phyloP scores from a whole-genome alignment of 1,284 basidiomycete species.

The Fomitopsis pinicola region DNA sequence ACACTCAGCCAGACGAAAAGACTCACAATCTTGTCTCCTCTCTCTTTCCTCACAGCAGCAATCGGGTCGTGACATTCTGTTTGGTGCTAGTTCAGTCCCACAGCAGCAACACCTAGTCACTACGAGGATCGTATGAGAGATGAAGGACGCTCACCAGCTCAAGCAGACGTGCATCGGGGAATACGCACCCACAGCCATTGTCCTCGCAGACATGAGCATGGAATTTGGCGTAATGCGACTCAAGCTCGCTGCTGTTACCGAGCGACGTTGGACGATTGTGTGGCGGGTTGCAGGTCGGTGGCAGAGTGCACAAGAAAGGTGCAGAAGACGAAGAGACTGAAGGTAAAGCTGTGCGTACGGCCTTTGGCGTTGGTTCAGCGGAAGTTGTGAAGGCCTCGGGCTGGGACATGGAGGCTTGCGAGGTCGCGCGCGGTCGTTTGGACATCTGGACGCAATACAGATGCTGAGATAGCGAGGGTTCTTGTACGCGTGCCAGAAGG shows the following conservation, averaged over 20 bases:
- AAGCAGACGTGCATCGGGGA: slow-evolving; percentile 76
- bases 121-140: neutral
- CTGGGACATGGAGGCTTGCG: neutral
- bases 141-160: slow-evolving; percentile 56
- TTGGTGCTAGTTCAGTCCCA: slow-evolving; percentile 55
- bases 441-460: slow-evolving; percentile 2
- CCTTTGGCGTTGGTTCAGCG: slow-evolving; percentile 9
- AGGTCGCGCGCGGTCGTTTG: neutral
- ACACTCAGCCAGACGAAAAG: neutral
- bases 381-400: neutral
- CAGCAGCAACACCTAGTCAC: slow-evolving; percentile 7
- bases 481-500: too few species aligned
- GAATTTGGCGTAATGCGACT: slow-evolving; percentile 76
- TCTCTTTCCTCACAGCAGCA: slow-evolving; percentile 65
- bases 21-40: slow-evolving; percentile 87
- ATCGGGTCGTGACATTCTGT: slow-evolving; percentile 87
- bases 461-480: too few species aligned
- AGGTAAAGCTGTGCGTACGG: slow-evolving; percentile 7
- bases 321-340: neutral
- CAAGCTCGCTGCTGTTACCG: slow-evolving; percentile 60
- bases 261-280: slow-evolving; percentile 51
- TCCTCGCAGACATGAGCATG: slow-evolving; percentile 82
- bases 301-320: slow-evolving; percentile 65
- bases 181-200: slow-evolving; percentile 71
- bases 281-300: slow-evolving; percentile 76